Conservation (phyloP, 257 asterid species). For the Solanum etuberosum region DNA sequence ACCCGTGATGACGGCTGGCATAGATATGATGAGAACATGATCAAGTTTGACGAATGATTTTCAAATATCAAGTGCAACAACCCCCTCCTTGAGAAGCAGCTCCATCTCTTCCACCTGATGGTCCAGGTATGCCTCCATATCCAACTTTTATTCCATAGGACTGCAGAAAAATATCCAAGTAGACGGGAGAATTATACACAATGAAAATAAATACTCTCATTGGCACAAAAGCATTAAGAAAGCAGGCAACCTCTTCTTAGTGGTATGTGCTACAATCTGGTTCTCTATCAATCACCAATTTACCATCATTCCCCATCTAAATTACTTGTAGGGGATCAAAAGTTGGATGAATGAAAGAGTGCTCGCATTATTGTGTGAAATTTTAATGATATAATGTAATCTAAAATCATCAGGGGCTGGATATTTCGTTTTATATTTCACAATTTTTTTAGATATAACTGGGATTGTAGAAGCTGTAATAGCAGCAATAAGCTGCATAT, state of each 20-base stretch:
- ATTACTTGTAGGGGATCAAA: background rate
- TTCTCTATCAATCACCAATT: background rate
- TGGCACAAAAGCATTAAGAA: background rate
- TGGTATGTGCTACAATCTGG: background rate
- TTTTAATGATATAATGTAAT: background rate
- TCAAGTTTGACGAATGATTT: background rate
- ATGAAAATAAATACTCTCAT: background rate
- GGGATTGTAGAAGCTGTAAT: background rate
- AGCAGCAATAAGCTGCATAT: background rate
- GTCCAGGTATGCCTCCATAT: slow-evolving; percentile 65
- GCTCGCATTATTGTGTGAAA: background rate
- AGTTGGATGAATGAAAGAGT: background rate
- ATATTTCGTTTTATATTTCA: background rate
- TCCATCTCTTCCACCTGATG: slow-evolving; percentile 73
- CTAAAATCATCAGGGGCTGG: background rate
- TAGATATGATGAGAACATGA: background rate
- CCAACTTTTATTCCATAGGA: slow-evolving; percentile 92
- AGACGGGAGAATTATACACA: background rate
- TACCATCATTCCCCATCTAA: background rate
- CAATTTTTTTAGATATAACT: background rate
- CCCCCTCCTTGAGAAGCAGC: slow-evolving; percentile 72
- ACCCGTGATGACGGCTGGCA: background rate
- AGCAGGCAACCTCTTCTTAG: background rate
- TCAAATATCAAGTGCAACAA: slow-evolving; percentile 34
- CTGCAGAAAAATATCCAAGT: slow-evolving; percentile 22